phyloP scores from a whole-genome alignment of 768 basidiomycete genomes.

The Mycena filopes region DNA sequence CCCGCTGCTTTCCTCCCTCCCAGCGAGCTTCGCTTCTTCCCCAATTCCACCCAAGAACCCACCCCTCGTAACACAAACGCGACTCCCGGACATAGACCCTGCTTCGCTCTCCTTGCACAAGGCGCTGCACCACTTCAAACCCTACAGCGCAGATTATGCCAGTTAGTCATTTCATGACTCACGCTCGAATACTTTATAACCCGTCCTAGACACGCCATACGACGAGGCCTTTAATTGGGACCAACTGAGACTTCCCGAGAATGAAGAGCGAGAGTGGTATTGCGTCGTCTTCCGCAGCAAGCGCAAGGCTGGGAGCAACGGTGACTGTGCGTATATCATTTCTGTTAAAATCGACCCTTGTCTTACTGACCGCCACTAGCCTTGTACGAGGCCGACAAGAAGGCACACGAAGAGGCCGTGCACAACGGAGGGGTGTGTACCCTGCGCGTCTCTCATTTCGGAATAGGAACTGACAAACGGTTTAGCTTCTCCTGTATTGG shows the following conservation, averaged over 20 bases:
- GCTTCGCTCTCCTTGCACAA: slow-evolving; percentile 87
- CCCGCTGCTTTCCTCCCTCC: slow-evolving; percentile 83
- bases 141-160: slow-evolving; percentile 71
- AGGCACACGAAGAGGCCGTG: slow-evolving; percentile 94
- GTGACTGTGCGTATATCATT: slow-evolving; percentile 59
- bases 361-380: slow-evolving; percentile 49
- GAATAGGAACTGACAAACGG: slow-evolving; percentile 16
- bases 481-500: slow-evolving; percentile 90
- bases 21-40: slow-evolving; percentile 49
- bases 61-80: slow-evolving; percentile 73
- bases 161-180: slow-evolving; percentile 1
- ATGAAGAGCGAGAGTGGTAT: slow-evolving; percentile 90
- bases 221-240: slow-evolving; percentile 90
- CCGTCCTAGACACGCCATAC: slow-evolving; percentile 57
- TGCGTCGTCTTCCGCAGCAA: slow-evolving; percentile 90
- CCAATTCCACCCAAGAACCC: slow-evolving; percentile 45
- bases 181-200: neutral
- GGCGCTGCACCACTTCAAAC: slow-evolving; percentile 82
- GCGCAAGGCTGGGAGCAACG: slow-evolving; percentile 77
- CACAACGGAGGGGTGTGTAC: slow-evolving; percentile 81
- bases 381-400: slow-evolving; percentile 87
- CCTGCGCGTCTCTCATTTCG: neutral
- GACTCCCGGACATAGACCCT: slow-evolving; percentile 87
- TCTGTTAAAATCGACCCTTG: slow-evolving; percentile 7
- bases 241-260: slow-evolving; percentile 70